Evolutionary conservation across 73 alveolate genomes (phyloP).

Genomic region (Paramecium pentaurelia): DNA sequence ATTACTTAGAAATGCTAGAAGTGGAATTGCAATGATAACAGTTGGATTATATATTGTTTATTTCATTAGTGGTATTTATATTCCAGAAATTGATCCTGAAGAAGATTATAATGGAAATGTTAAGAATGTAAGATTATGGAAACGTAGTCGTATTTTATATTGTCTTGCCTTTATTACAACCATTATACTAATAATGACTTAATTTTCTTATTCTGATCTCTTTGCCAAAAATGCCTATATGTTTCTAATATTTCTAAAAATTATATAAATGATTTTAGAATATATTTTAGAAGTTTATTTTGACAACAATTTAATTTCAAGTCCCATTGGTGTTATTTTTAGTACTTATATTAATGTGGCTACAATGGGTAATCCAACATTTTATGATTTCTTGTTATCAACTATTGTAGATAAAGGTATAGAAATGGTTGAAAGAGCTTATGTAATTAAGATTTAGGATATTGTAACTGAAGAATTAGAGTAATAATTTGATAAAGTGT

Average conservation of each 20-base stretch:
- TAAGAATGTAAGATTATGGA: background rate
- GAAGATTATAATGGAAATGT: constrained; percentile 24
- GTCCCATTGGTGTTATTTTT: background rate
- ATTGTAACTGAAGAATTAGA: constrained; percentile 1
- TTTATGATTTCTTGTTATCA: constrained; percentile 11
- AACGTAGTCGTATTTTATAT: constrained; percentile 12
- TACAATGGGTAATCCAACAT: constrained; percentile 52
- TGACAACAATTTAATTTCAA: background rate
- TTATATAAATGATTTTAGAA: background rate
- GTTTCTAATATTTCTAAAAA: background rate
- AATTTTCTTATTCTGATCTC: constrained; percentile 20
- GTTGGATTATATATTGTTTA: background rate
- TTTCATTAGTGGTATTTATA: background rate
- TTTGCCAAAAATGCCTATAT: constrained; percentile 12
- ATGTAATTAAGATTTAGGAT: background rate
- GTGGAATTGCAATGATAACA: background rate
- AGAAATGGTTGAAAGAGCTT: constrained; percentile 45
- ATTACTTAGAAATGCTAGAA: background rate
- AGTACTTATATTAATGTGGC: constrained; percentile 35
- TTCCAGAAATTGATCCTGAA: background rate
- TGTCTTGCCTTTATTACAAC: background rate
- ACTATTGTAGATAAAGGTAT: constrained; percentile 32
- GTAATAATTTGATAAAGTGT: background rate
- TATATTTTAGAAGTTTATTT: background rate
- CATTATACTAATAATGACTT: background rate